phyloP scores from a whole-genome alignment of 1,284 basidiomycete genomes.

The Flammula alnicola region DNA sequence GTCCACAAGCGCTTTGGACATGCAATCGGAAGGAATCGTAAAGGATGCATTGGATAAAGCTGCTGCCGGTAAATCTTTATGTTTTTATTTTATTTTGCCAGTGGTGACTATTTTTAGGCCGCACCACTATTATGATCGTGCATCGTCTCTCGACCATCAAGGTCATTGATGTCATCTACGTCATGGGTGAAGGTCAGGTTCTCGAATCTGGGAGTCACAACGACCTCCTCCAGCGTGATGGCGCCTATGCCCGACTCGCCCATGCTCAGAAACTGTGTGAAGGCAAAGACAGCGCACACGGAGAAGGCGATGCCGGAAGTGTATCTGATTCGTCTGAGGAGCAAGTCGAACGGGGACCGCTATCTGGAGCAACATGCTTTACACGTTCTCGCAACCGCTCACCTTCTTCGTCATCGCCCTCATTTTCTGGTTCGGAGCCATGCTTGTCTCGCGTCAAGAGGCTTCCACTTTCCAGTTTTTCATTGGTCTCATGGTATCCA shows the following conservation, averaged over 20 bases:
- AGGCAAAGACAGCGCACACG: conserved; percentile 48
- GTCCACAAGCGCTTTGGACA: conserved; percentile 91
- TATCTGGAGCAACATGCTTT: conserved; percentile 78
- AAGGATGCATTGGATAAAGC: conserved; percentile 96
- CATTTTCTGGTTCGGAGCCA: conserved; percentile 85
- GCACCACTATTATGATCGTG: conserved; percentile 81
- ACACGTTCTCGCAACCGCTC: conserved; percentile 80
- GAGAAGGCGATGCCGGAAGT: conserved; percentile 36
- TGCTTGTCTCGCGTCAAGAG: conserved; percentile 65
- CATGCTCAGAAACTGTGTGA: conserved; percentile 83
- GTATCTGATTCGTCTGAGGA: no score
- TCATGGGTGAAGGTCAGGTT: conserved; percentile 85
- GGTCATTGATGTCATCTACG: conserved; percentile 84
- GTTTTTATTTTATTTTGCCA: background rate
- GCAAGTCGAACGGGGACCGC: conserved; percentile 69
- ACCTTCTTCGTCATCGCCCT: conserved; percentile 87
- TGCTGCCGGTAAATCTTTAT: conserved; percentile 55
- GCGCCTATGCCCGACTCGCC: conserved; percentile 80
- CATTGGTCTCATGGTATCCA: conserved; percentile 77
- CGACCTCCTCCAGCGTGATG: conserved; percentile 69
- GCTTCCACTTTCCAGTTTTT: conserved; percentile 79
- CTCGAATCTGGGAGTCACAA: conserved; percentile 87
- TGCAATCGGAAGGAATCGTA: conserved; percentile 89
- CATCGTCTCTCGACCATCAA: conserved; percentile 83
- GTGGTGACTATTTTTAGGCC: conserved; percentile 50